Evolutionary conservation across 2,329 filamentous ascomycete genomes (phyloP).

Genomic region (Beauveria varroae): DNA sequence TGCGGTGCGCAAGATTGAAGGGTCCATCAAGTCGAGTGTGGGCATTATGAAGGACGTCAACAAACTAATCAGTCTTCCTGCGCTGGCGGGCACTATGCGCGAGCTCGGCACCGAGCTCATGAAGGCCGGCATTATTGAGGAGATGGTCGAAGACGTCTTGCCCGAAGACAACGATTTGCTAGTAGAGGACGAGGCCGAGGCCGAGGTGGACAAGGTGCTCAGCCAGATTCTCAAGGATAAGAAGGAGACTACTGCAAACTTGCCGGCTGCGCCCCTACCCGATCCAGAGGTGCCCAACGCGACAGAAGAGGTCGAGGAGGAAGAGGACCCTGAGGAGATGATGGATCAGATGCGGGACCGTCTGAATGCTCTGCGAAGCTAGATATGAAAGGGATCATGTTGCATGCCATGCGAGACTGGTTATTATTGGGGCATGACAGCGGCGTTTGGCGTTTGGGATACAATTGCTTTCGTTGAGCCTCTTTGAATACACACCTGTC

Average conservation of each 20-base stretch:
- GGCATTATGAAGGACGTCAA: constrained; percentile 98
- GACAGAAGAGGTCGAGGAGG: constrained; percentile 62
- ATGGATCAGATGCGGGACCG: constrained; percentile 91
- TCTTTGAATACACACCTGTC: neutral
- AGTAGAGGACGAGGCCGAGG: constrained; percentile 68
- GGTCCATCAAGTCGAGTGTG: constrained; percentile 75
- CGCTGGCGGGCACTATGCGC: constrained; percentile 81
- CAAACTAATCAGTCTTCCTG: constrained; percentile 71
- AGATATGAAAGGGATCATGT: neutral
- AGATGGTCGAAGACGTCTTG: constrained; percentile 85
- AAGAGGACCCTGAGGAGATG: constrained; percentile 81
- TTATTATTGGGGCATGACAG: neutral
- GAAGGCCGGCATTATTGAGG: constrained; percentile 94
- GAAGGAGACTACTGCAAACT: constrained; percentile 49
- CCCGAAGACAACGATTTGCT: constrained; percentile 66
- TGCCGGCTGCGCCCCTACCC: constrained; percentile 48
- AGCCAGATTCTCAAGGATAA: constrained; percentile 83
- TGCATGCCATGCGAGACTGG: neutral
- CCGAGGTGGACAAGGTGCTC: constrained; percentile 87
- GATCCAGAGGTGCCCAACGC: constrained; percentile 44
- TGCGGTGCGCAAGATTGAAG: constrained; percentile 90
- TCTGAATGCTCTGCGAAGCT: constrained; percentile 86
- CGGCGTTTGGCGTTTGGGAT: constrained; percentile 9
- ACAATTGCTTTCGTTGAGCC: neutral
- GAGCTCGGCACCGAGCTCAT: constrained; percentile 82